These are phyloP conservation scores for Candida ponderosae DNA, from an alignment of 805 yeast species.

Conservation along the genomic window DNA sequence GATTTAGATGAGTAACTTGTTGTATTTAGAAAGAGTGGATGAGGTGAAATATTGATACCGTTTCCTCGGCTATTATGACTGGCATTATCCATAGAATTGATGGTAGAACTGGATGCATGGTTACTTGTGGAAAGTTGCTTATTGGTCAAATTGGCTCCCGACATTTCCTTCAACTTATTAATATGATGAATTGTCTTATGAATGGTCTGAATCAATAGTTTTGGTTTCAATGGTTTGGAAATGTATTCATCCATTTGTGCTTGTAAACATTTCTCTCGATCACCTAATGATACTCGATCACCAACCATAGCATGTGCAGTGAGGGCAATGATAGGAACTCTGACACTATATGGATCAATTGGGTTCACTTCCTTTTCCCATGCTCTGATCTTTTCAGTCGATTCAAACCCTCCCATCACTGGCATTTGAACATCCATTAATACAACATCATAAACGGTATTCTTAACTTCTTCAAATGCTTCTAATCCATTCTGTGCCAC, in stretches of 20 bases:
- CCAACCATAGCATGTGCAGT: constrained; percentile 75
- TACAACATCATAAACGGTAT: constrained; percentile 61
- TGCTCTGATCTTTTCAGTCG: constrained; percentile 71
- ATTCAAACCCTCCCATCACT: constrained; percentile 84
- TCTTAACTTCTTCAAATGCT: constrained; percentile 63
- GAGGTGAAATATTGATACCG: too few relatives aligned
- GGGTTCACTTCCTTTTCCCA: constrained; percentile 75
- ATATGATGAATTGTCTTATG: constrained; percentile 67
- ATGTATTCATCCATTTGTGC: constrained; percentile 86
- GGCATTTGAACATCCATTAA: constrained; percentile 91
- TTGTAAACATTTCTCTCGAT: constrained; percentile 70
- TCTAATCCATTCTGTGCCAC: constrained; percentile 79
- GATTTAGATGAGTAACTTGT: too few relatives aligned
- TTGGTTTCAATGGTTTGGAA: constrained; percentile 76
- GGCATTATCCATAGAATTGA: too few relatives aligned
- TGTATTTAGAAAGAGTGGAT: too few relatives aligned
- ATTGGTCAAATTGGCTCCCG: constrained; percentile 15
- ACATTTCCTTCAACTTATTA: constrained; percentile 47
- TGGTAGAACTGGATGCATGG: not conserved
- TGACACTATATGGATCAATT: constrained; percentile 50
- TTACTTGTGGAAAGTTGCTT: not conserved
- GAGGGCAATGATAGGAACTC: constrained; percentile 77
- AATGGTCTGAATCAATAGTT: constrained; percentile 70
- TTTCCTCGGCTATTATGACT: too few relatives aligned
- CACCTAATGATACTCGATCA: constrained; percentile 42